Evolutionary conservation across 1,139 yeast genomes (phyloP).

Genomic region (Suhomyces bribrorum): DNA sequence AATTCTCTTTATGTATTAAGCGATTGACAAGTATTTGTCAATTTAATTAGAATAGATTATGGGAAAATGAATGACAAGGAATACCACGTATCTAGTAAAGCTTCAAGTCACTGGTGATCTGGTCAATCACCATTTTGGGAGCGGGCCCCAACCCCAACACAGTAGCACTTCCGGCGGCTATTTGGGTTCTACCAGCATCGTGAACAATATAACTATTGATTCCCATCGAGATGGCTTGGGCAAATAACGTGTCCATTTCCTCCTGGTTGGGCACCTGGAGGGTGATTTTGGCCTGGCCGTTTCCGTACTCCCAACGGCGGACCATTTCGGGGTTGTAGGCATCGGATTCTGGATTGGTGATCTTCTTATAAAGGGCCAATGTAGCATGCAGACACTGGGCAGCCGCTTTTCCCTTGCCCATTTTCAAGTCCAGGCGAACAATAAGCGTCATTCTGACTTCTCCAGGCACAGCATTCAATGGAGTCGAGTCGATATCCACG

Average conservation of each 20-base stretch:
- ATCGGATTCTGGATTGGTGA: slow-evolving; percentile 52
- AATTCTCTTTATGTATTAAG: slow-evolving; percentile 5
- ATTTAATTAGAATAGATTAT: neutral
- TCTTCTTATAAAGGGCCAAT: slow-evolving; percentile 76
- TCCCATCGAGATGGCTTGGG: slow-evolving; percentile 78
- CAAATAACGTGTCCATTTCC: slow-evolving; percentile 74
- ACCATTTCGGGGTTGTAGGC: slow-evolving; percentile 64
- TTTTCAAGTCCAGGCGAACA: slow-evolving; percentile 83
- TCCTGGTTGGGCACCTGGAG: slow-evolving; percentile 75
- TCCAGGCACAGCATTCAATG: slow-evolving; percentile 64
- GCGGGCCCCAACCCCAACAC: slow-evolving; percentile 97
- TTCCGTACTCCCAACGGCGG: slow-evolving; percentile 70
- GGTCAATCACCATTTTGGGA: slow-evolving; percentile 79
- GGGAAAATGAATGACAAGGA: neutral
- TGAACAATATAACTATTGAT: slow-evolving; percentile 79
- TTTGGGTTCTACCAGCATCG: slow-evolving; percentile 97
- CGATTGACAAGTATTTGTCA: neutral
- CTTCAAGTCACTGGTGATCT: slow-evolving; percentile 76
- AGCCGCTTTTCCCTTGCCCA: slow-evolving; percentile 95
- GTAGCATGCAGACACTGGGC: slow-evolving; percentile 99
- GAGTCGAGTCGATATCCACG: slow-evolving; percentile 53
- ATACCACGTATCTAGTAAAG: slow-evolving; percentile 48
- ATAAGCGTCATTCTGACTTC: slow-evolving; percentile 88
- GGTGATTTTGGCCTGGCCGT: slow-evolving; percentile 95
- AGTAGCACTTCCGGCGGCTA: slow-evolving; percentile 92